Evolutionary conservation across 2,329 filamentous ascomycete species (phyloP).

Genomic region (Cercospora citrullina): DNA sequence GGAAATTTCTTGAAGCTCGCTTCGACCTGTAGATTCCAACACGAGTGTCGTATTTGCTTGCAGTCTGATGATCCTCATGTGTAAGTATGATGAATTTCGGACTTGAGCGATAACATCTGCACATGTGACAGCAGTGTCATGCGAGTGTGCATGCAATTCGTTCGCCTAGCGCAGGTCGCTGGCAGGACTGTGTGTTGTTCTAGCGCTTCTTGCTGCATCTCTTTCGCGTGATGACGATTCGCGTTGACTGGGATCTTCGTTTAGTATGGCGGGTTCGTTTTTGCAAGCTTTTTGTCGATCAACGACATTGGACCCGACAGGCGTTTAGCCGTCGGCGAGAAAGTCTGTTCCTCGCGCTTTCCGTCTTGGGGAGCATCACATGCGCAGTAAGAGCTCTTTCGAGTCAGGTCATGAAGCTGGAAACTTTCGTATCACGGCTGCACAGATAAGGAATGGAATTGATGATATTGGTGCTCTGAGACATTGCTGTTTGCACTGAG

Average conservation of each 20-base stretch:
- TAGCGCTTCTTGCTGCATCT: not conserved
- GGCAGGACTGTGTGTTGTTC: constrained; percentile 3
- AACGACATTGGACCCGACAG: not conserved
- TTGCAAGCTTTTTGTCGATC: not conserved
- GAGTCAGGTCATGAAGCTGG: not conserved
- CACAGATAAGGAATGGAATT: not conserved
- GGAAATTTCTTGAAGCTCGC: not conserved
- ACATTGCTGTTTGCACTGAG: not conserved
- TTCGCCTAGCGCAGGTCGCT: not conserved
- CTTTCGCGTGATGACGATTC: not conserved
- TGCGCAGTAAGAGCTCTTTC: not conserved
- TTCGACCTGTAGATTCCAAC: not conserved
- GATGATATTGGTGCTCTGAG: not conserved
- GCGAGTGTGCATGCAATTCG: not conserved
- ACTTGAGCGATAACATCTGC: not conserved
- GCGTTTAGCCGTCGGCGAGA: not conserved
- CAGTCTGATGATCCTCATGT: not conserved
- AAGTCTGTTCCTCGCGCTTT: not conserved
- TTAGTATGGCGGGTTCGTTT: not conserved
- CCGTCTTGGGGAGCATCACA: not conserved
- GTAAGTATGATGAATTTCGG: not conserved
- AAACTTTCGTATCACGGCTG: not conserved
- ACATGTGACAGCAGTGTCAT: constrained; percentile 1
- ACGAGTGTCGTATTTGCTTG: not conserved
- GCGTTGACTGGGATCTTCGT: not conserved